Percentiles rank a stretch among this genome's conserved stretches.
Conservation (phyloP, 257 asterid species). For the Solanum infundibuliforme region DNA sequence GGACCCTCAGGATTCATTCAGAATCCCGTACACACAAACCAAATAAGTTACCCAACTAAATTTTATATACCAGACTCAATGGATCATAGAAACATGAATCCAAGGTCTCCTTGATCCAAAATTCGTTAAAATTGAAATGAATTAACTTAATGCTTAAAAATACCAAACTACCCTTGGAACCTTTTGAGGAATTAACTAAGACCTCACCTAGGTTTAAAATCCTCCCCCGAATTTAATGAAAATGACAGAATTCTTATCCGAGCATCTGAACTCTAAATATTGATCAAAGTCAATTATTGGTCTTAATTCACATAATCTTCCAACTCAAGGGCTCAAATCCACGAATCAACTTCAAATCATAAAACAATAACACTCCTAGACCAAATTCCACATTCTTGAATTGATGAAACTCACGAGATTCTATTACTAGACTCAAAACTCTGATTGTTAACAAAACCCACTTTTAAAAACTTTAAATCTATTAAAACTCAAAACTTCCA, state of each 20-base stretch:
- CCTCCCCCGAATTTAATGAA: background rate
- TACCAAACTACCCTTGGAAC: background rate
- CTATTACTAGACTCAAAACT: background rate
- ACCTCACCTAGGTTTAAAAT: background rate
- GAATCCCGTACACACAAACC: background rate
- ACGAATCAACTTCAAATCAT: too few relatives aligned
- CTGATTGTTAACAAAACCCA: background rate
- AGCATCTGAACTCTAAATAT: background rate
- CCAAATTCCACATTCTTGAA: too few relatives aligned
- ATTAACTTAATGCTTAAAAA: too few relatives aligned
- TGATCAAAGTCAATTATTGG: too few relatives aligned
- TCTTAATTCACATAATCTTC: background rate
- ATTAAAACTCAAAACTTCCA: too few relatives aligned
- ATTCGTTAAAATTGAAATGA: too few relatives aligned
- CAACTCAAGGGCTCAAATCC: background rate
- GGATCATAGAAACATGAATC: background rate
- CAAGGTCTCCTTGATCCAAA: background rate
- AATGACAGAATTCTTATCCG: accelerated
- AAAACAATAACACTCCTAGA: too few relatives aligned
- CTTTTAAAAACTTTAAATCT: too few relatives aligned
- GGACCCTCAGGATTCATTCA: too few relatives aligned
- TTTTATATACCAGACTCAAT: background rate
- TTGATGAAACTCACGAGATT: too few relatives aligned
- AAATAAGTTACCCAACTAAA: background rate
- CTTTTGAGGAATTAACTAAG: background rate